Evolutionary conservation across 2,329 filamentous ascomycete species (phyloP).

Genomic region (Xylariales sp.): DNA sequence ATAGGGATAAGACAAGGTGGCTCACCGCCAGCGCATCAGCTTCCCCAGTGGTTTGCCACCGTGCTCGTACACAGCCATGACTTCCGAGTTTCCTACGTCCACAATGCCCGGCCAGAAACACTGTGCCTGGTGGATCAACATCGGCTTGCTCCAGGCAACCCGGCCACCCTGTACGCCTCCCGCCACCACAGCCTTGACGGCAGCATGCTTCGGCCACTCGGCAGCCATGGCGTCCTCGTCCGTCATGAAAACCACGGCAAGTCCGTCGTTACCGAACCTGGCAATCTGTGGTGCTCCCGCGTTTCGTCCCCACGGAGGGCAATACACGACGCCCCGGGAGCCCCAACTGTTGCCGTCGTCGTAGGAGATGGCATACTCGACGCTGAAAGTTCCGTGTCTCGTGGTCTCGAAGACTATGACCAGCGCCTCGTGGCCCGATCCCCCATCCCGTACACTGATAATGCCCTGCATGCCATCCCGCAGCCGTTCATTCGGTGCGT

Average conservation of each 20-base stretch:
- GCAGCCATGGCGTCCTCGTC: slow-evolving; percentile 34
- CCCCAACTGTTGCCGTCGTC: slow-evolving; percentile 38
- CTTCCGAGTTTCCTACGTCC: slow-evolving; percentile 20
- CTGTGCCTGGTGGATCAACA: slow-evolving; percentile 24
- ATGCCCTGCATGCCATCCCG: slow-evolving; percentile 43
- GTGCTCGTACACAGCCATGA: slow-evolving; percentile 27
- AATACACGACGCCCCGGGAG: slow-evolving; percentile 35
- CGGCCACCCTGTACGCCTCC: slow-evolving; percentile 27
- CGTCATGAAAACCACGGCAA: slow-evolving; percentile 42
- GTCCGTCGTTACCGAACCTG: slow-evolving; percentile 31
- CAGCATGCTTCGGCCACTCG: slow-evolving; percentile 34
- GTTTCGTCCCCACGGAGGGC: slow-evolving; percentile 32
- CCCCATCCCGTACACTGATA: slow-evolving; percentile 20
- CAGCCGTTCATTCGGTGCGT: slow-evolving; percentile 27
- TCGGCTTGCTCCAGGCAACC: slow-evolving; percentile 29
- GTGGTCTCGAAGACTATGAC: slow-evolving; percentile 45
- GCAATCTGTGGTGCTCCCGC: slow-evolving; percentile 42
- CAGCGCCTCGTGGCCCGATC: slow-evolving; percentile 28
- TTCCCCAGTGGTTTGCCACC: slow-evolving; percentile 23
- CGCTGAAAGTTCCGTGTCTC: slow-evolving; percentile 32
- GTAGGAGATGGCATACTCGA: slow-evolving; percentile 40
- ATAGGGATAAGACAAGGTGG: too few species aligned
- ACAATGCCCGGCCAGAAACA: slow-evolving; percentile 36
- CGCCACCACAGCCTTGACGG: slow-evolving; percentile 36
- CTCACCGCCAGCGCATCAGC: slow-evolving; percentile 14